Evolutionary conservation across 345 rosid species (phyloP), one percentile per base, ranked within the genome.

Genomic region (Murraya paniculata): DNA sequence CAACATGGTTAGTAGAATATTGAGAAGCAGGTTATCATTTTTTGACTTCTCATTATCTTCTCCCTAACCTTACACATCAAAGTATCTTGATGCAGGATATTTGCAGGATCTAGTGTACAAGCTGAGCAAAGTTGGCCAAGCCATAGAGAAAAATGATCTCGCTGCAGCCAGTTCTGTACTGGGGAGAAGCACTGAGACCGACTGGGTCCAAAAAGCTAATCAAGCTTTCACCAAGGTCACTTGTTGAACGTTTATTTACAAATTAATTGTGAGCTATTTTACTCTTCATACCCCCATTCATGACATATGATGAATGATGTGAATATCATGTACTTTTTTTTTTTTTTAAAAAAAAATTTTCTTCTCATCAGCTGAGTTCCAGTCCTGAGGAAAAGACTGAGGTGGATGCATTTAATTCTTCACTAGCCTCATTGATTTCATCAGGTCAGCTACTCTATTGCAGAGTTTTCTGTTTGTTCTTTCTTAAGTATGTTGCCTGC

Each of bases 41-140:
- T 68, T 39, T 58, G 50, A n/a, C 67, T 36, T 53, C 50, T n/a
- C 11, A 28, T 45, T 55, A 25, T 56, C 27, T 5, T 28, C 58
- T 27, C 38, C 22, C 18, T 77, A 48, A 68, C 39, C 64, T 45
- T 67, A 10, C 5, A 38, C 6, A 39, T 73, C 78, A 71, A 73
- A 80, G 74, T 70, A 67, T 61, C 71, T 53, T 80, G 71, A 71
- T 77, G 72, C 93, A 94, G 97, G 94, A 66, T 94, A 89, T 86
- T 80, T 94, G 89, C 98, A 92, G 84, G 98, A 96, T 74, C 80
- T 94, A 21, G 98, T 92, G 68, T 94, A 87, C 86, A 92, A 91
- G 90, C 81, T 96, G 79, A 96, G 97, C 81, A 88, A 91, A 92
- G 91, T 91, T 59, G 98, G 97, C 28, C 91, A 91, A 88, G 97